Conservation (phyloP, 352 stramenopile genomes). For the Phytophthora litchii region DNA sequence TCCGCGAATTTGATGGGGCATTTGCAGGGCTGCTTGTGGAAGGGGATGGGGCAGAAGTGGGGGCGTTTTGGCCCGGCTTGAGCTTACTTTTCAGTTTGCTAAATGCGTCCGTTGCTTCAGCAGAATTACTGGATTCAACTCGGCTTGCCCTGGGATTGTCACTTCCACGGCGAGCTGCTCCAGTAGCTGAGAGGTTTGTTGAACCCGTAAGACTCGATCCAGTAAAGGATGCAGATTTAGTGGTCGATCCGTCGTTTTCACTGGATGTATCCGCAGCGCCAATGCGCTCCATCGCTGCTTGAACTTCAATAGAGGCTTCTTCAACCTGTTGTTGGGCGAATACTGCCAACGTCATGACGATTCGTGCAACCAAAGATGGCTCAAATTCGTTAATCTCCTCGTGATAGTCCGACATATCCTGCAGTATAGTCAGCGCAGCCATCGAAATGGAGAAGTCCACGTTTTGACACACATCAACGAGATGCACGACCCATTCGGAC, state of each 20-base stretch:
- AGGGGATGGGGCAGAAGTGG: constrained; percentile 46
- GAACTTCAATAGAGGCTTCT: constrained; percentile 87
- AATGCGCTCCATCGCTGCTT: constrained; percentile 74
- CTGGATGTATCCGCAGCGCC: constrained; percentile 21
- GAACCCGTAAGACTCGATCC: constrained; percentile 36
- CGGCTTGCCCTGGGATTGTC: constrained; percentile 54
- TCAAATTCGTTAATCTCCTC: constrained; percentile 73
- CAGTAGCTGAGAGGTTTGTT: constrained; percentile 12
- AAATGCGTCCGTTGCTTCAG: constrained; percentile 54
- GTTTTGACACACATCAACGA: constrained; percentile 82
- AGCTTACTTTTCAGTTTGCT: constrained; percentile 82
- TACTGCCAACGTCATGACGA: constrained; percentile 87
- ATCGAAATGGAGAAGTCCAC: constrained; percentile 80
- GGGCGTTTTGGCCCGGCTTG: constrained; percentile 38
- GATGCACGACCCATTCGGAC: constrained; percentile 78
- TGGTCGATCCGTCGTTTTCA: constrained; percentile 19
- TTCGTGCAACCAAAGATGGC: constrained; percentile 69
- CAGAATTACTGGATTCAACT: constrained; percentile 34
- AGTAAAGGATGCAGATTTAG: constrained; percentile 41
- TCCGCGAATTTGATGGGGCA: constrained; percentile 2
- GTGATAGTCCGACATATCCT: constrained; percentile 83
- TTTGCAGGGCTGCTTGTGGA: constrained; percentile 34
- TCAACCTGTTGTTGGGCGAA: constrained; percentile 89
- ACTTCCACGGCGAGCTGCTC: constrained; percentile 43
- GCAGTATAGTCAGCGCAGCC: constrained; percentile 75